These are phyloP conservation scores for Grammothele lineata DNA, from an alignment of 768 basidiomycete genomes.

Conservation along the genomic window DNA sequence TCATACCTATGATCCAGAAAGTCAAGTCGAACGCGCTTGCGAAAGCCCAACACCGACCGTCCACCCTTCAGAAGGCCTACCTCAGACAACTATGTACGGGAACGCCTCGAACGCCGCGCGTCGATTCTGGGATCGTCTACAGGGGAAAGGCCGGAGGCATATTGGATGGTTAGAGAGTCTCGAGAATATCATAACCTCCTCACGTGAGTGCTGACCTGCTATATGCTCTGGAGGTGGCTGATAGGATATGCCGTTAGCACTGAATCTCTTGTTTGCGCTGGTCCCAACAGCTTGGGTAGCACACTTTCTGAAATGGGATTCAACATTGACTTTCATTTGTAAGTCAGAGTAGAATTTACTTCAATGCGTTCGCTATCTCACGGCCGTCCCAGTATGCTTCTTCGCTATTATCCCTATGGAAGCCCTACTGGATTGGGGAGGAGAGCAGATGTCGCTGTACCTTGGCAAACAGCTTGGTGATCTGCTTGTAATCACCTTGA, in stretches of 20 bases:
- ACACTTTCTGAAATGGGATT: constrained; percentile 25
- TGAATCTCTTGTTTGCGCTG: constrained; percentile 54
- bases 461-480: constrained; percentile 56
- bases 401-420: constrained; percentile 58
- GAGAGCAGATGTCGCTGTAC: constrained; percentile 51
- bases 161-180: constrained; percentile 42
- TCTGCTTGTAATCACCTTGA: constrained; percentile 55
- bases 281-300: constrained; percentile 49
- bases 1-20: too few relatives aligned
- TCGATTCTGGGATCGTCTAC: constrained; percentile 41
- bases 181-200: constrained; percentile 43
- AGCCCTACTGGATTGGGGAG: constrained; percentile 60
- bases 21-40: too few relatives aligned
- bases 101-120: not conserved
- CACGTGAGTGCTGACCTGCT: constrained; percentile 38
- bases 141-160: constrained; percentile 37
- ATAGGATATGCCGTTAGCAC: too few relatives aligned
- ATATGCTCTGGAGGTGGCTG: too few relatives aligned
- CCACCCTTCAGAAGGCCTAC: too few relatives aligned
- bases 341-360: constrained; percentile 21
- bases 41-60: too few relatives aligned
- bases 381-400: constrained; percentile 17
- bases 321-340: constrained; percentile 43
- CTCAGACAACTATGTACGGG: too few relatives aligned
- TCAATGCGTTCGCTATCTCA: not conserved